A percentile compares a stretch with the other conserved stretches of the same genome.
Evolutionary conservation across 495 filamentous ascomycete species (phyloP).

Genomic region (Xylaria flabelliformis): DNA sequence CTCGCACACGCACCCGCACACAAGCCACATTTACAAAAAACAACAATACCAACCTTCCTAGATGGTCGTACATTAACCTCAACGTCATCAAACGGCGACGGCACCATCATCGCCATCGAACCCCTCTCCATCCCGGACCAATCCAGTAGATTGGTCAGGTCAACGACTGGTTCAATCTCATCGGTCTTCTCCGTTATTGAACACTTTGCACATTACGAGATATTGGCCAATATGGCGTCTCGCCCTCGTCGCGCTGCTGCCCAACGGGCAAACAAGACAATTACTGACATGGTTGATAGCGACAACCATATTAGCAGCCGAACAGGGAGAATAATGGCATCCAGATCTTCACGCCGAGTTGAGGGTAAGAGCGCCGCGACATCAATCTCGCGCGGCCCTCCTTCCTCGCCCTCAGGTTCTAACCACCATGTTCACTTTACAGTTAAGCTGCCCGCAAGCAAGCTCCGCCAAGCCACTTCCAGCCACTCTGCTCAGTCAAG

Average conservation of each 20-base stretch:
- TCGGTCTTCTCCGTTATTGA: not conserved
- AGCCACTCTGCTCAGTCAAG: conserved; percentile 40
- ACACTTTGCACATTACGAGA: conserved; percentile 6
- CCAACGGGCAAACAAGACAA: conserved; percentile 55
- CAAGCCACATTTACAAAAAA: conserved; percentile 20
- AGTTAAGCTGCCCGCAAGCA: conserved; percentile 83
- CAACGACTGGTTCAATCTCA: not conserved
- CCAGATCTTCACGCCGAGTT: conserved; percentile 55
- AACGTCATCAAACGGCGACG: conserved; percentile 1
- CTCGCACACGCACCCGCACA: conserved; percentile 14
- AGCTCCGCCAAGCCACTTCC: conserved; percentile 77
- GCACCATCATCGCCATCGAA: not conserved
- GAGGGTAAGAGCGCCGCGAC: conserved; percentile 51
- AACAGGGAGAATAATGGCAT: conserved; percentile 53
- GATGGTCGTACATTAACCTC: conserved; percentile 1
- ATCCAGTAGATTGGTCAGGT: conserved; percentile 1
- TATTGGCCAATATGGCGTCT: conserved; percentile 45
- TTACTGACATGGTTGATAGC: conserved; percentile 59
- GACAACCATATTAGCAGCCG: conserved; percentile 49
- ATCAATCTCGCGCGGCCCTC: conserved; percentile 62
- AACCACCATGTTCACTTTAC: conserved; percentile 76
- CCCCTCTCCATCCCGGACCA: not conserved
- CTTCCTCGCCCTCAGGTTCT: conserved; percentile 61
- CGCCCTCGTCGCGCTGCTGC: conserved; percentile 55
- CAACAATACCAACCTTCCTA: not conserved